phyloP scores from a whole-genome alignment of 768 basidiomycete species.

The Rhizopogon sp. region DNA sequence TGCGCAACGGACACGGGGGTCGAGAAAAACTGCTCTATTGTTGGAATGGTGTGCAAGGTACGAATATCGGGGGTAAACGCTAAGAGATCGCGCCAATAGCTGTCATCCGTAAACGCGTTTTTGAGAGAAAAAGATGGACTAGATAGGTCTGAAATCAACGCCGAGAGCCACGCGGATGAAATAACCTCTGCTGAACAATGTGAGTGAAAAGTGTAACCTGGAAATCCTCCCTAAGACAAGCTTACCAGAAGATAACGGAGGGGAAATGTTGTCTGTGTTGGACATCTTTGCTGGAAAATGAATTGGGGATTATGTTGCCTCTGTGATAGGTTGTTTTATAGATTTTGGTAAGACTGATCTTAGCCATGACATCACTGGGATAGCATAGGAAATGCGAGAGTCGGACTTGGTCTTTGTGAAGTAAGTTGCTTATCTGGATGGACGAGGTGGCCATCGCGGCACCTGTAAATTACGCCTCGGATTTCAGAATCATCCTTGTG shows the following conservation, averaged over 20 bases:
- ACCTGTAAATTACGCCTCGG: too few species aligned
- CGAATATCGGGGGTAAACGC: slow-evolving; percentile 3
- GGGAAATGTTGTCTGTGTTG: neutral
- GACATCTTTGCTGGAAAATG: neutral
- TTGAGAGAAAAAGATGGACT: neutral
- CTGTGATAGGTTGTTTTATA: too few species aligned
- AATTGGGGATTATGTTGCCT: neutral
- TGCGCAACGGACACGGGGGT: neutral
- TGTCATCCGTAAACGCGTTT: neutral
- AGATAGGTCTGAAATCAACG: neutral
- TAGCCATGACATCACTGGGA: too few species aligned
- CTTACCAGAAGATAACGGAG: neutral
- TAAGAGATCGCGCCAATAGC: slow-evolving; percentile 6
- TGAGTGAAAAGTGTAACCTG: neutral
- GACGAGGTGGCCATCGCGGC: too few species aligned
- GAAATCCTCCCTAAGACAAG: neutral
- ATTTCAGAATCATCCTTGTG: too few species aligned
- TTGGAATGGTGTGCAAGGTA: slow-evolving; percentile 1
- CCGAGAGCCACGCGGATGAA: neutral
- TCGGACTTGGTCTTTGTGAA: too few species aligned
- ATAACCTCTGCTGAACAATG: neutral
- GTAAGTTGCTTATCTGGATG: too few species aligned
- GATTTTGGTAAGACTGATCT: too few species aligned
- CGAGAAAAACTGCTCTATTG: slow-evolving; percentile 1
- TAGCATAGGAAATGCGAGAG: too few species aligned